Evolutionary conservation across 805 yeast genomes (phyloP), one percentile per base, ranked within the genome.

Genomic region (Debaryomyces maramus): DNA sequence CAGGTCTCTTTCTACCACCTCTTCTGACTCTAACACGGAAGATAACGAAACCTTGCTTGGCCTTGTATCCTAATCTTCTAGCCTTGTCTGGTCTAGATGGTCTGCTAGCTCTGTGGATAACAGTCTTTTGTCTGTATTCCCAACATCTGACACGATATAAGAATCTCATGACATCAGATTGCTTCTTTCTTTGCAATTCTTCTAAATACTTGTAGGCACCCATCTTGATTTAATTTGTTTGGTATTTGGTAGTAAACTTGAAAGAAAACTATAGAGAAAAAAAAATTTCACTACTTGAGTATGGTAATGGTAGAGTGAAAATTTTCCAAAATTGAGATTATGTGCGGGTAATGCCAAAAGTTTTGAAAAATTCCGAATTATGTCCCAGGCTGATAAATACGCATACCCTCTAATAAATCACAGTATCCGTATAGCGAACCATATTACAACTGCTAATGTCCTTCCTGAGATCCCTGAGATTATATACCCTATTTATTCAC

Each of bases 11-110:
- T 87, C 99, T 90, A 83, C 91, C 91, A 83, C 99, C 99, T 80
- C 99, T 88, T 81, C 98, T 88, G 67, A 93, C 98, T 79, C 99
- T 88, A 76, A 91, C 78, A 77, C 99, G 85, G 97, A 78, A 93
- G 83, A 93, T 81, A 59, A 87, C 97, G 73, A 88, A 93, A 64
- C 99, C 99, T 83, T 93, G 99, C 85, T 93, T 93, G 78, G 99
- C 98, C 86, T 93, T 93, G 97, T 93, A 93, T 63, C 99, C 99
- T 69, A 93, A 85, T 78, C 96, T 88, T 85, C 99, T 91, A 67
- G 99, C 99, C 93, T 93, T 93, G 79, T 93, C 99, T 76, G 99
- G 99, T 79, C 98, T 90, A 61, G 97, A 85, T 66, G 99, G 99
- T 76, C 91, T 88, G 46, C 95, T 63, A 61, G 97, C 97, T 77